Evolutionary conservation across 2,329 filamentous ascomycete genomes (phyloP).

Genomic region (Arthrocladium fulminans): DNA sequence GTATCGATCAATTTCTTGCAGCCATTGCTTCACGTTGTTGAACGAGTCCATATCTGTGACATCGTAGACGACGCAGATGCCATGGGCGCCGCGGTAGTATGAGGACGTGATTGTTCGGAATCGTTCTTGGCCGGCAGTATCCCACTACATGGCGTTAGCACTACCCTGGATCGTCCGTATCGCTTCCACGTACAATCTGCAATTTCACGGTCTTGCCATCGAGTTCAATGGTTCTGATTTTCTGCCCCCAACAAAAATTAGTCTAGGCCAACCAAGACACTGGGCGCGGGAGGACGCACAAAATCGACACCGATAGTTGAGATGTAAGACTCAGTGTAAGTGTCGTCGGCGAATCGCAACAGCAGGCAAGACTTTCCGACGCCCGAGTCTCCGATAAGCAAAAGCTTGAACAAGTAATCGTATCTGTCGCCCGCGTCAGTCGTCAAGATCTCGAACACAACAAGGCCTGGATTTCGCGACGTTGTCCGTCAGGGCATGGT

Average conservation of each 20-base stretch:
- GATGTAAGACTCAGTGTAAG: constrained; percentile 99
- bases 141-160: constrained; percentile 59
- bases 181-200: constrained; percentile 68
- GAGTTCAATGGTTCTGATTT: constrained; percentile 99
- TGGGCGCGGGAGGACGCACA: constrained; percentile 48
- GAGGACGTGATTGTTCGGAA: constrained; percentile 99
- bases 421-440: constrained; percentile 59
- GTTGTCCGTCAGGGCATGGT: background rate
- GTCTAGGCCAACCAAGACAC: background rate
- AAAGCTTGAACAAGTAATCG: constrained; percentile 99
- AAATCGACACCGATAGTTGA: constrained; percentile 99
- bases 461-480: background rate
- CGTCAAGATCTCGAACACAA: background rate
- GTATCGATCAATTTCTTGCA: constrained; percentile 98
- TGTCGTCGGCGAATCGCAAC: constrained; percentile 95
- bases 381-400: constrained; percentile 99
- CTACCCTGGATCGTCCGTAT: background rate
- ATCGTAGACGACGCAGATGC: constrained; percentile 99
- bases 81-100: constrained; percentile 97
- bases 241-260: constrained; percentile 49
- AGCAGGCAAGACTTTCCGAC: constrained; percentile 99
- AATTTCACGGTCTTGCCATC: constrained; percentile 99
- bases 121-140: constrained; percentile 96
- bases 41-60: constrained; percentile 99
- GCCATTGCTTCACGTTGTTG: constrained; percentile 99